A percentile compares a stretch with the other conserved stretches of the same genome.
These are phyloP conservation scores for Strobilomyces confusus DNA, from an alignment of 768 basidiomycete genomes.

Conservation along the genomic window DNA sequence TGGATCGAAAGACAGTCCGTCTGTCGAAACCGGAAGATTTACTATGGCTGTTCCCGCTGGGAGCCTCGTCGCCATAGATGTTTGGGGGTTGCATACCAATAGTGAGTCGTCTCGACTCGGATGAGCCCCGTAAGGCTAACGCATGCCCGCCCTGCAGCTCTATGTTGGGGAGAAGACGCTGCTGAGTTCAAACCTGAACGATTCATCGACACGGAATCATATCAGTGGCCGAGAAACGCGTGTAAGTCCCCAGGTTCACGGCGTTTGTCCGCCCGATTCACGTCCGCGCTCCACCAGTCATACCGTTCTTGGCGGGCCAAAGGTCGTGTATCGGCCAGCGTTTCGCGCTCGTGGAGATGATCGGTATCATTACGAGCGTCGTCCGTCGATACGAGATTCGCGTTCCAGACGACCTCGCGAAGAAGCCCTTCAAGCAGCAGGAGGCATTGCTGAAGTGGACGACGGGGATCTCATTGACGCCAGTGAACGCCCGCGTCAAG, in stretches of 20 bases:
- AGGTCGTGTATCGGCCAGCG: slow-evolving; percentile 49
- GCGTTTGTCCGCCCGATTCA: background rate
- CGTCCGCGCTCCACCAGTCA: slow-evolving; percentile 23
- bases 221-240: slow-evolving; percentile 44
- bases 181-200: slow-evolving; percentile 45
- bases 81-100: slow-evolving; percentile 42
- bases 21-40: slow-evolving; percentile 27
- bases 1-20: slow-evolving; percentile 9
- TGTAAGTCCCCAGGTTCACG: background rate
- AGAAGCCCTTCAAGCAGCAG: slow-evolving; percentile 27
- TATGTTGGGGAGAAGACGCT: slow-evolving; percentile 47
- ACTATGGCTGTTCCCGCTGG: slow-evolving; percentile 37
- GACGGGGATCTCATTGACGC: slow-evolving; percentile 34
- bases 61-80: slow-evolving; percentile 38
- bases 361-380: slow-evolving; percentile 42
- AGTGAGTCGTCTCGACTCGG: slow-evolving; percentile 29
- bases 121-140: background rate
- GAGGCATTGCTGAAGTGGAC: slow-evolving; percentile 35
- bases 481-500: slow-evolving; percentile 26
- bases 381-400: slow-evolving; percentile 39
- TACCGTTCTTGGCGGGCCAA: slow-evolving; percentile 44
- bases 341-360: slow-evolving; percentile 41
- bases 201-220: slow-evolving; percentile 47
- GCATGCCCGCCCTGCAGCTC: slow-evolving; percentile 31
- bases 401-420: slow-evolving; percentile 35